Conservation (phyloP, 257 asterid genomes). For the Solanum acaule region DNA sequence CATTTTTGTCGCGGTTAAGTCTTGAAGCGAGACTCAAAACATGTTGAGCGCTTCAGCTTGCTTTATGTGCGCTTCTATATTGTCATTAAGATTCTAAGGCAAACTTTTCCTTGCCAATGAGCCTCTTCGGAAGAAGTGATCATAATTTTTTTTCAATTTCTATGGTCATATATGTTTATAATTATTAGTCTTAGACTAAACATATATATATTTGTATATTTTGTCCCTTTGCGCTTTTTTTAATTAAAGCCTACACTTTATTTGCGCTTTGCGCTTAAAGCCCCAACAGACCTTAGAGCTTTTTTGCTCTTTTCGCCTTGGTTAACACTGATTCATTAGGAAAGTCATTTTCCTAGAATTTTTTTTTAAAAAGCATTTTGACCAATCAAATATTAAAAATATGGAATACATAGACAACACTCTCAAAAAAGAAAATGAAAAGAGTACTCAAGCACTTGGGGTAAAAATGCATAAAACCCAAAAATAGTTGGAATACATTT, state of each 20-base stretch:
- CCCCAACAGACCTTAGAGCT: neutral
- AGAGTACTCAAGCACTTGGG: neutral
- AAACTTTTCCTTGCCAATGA: neutral
- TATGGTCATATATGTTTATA: neutral
- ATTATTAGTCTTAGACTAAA: neutral
- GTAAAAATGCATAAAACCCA: neutral
- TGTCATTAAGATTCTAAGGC: no score
- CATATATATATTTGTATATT: neutral
- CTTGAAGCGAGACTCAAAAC: no score
- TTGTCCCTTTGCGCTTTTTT: neutral
- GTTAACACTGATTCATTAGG: neutral
- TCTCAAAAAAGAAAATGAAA: neutral
- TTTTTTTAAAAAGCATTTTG: neutral
- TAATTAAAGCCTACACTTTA: no score
- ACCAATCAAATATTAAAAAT: neutral
- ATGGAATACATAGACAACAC: neutral
- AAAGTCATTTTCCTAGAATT: neutral
- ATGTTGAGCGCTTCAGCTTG: no score
- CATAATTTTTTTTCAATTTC: neutral
- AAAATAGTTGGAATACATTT: neutral
- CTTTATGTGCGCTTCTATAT: no score
- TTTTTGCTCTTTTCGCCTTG: neutral
- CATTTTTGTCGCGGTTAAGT: neutral
- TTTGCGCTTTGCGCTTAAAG: neutral
- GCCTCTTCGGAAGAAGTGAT: neutral